phyloP scores from a whole-genome alignment of 1,139 yeast genomes.

The Candida freyschussii region DNA sequence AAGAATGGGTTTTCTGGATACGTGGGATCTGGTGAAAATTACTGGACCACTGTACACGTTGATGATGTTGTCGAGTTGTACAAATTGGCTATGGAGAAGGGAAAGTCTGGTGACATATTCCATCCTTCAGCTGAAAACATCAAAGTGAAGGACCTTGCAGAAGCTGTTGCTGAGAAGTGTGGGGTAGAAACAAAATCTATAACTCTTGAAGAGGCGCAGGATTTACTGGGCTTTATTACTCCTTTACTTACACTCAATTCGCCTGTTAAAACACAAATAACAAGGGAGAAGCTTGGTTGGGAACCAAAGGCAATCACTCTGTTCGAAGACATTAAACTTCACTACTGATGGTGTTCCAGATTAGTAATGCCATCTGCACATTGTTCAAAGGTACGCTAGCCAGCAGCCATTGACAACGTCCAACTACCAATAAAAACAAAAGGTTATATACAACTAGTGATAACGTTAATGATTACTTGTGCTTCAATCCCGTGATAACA shows the following conservation, averaged over 20 bases:
- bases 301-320: constrained; percentile 22
- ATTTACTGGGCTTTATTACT: constrained; percentile 13
- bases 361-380: too few species aligned
- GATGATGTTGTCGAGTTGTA: constrained; percentile 30
- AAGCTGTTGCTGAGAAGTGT: constrained; percentile 23
- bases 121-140: constrained; percentile 28
- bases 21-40: constrained; percentile 27
- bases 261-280: constrained; percentile 14
- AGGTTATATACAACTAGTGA: too few species aligned
- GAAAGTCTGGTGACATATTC: constrained; percentile 24
- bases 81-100: constrained; percentile 28
- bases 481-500: too few species aligned
- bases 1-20: constrained; percentile 21
- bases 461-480: too few species aligned
- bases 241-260: constrained; percentile 11
- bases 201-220: constrained; percentile 11
- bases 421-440: too few species aligned
- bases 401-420: too few species aligned
- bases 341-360: constrained; percentile 5
- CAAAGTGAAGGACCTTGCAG: constrained; percentile 25
- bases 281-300: constrained; percentile 25
- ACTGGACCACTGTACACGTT: constrained; percentile 32
- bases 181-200: constrained; percentile 17
- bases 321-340: constrained; percentile 23
- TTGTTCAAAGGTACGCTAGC: too few species aligned